Evolutionary conservation across 73 alveolate genomes (phyloP), one percentile per base, ranked within the genome.

Genomic region (Effrenium voratum): DNA sequence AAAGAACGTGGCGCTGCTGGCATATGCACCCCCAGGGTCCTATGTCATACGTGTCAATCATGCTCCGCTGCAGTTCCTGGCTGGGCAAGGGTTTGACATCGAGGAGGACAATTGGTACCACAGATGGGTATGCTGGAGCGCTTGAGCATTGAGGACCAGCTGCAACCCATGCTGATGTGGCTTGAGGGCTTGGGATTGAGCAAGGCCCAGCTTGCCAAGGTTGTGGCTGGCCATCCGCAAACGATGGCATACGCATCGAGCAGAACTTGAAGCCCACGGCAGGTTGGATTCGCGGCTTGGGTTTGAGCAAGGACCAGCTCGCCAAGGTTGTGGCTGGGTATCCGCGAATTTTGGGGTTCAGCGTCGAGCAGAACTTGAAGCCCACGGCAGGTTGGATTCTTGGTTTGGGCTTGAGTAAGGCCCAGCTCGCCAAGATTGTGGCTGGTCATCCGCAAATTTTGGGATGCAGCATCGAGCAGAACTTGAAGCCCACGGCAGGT

Each of bases 381-480:
- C 81, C 81, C 2, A 70, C 49, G 38, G 81, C 38, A 12, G 47
- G 24, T 8, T 70, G 81, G 81, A 44, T 70, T 26, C n/a, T 16
- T 44, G 1, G 28, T 34, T 32, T 70, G 81, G 81, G 81, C 28
- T 47, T 70, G 49, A 70, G 46, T 30, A 70, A 70, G 47, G n/a
- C 16, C 38, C 81, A 70, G 30, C 32, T 34, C 38, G 81, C 81
- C 16, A 70, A 1, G 2, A n/a, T n/a, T n/a, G n/a, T n/a, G n/a
- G n/a, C n/a, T n/a, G n/a, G n/a, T n/a, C n/a, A n/a, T n/a, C n/a
- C 81, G 8, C 49, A 70, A 70, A 36, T 70, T 44, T 30, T 70
- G n/a, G 81, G 81, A 44, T n/a, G 36, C 28, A 68, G 80, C 80
- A 68, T 68, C 80, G 80, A 68, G 44, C 44, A 68, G 80, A 68